Conservation (phyloP, 495 filamentous ascomycete species). For the Evansstolkia leycettana region DNA sequence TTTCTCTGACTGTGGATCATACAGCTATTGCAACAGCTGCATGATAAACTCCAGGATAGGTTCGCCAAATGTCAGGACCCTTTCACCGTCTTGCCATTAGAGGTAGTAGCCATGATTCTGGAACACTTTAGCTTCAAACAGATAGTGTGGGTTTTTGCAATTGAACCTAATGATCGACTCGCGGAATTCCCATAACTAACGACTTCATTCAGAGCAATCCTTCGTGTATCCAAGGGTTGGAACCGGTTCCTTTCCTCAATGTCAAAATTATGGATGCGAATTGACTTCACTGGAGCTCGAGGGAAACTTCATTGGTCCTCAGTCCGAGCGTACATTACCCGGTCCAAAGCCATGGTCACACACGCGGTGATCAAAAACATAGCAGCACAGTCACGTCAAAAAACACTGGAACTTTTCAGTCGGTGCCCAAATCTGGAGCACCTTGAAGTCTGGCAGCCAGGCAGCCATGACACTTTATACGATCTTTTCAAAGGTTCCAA, state of each 20-base stretch:
- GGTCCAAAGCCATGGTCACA: conserved; percentile 27
- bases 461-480: conserved; percentile 14
- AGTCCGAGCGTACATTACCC: conserved; percentile 30
- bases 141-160: conserved; percentile 30
- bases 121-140: conserved; percentile 32
- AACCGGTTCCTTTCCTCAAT: conserved; percentile 28
- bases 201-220: conserved; percentile 20
- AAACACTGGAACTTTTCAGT: conserved; percentile 21
- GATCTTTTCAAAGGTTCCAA: conserved; percentile 20
- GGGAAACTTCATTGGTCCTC: conserved; percentile 25
- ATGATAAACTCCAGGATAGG: conserved; percentile 29
- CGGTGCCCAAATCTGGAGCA: conserved; percentile 26
- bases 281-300: conserved; percentile 37
- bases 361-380: conserved; percentile 24
- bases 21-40: conserved; percentile 30
- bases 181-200: background rate
- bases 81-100: conserved; percentile 32
- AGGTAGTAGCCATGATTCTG: conserved; percentile 35
- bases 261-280: conserved; percentile 34
- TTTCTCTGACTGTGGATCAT: conserved; percentile 4
- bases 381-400: conserved; percentile 11
- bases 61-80: conserved; percentile 30
- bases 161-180: background rate
- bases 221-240: conserved; percentile 45
- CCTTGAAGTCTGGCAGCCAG: conserved; percentile 21